Percentiles rank a stretch among this genome's conserved stretches.
Conservation (phyloP, 257 asterid species). For the Solanum rostratum region DNA sequence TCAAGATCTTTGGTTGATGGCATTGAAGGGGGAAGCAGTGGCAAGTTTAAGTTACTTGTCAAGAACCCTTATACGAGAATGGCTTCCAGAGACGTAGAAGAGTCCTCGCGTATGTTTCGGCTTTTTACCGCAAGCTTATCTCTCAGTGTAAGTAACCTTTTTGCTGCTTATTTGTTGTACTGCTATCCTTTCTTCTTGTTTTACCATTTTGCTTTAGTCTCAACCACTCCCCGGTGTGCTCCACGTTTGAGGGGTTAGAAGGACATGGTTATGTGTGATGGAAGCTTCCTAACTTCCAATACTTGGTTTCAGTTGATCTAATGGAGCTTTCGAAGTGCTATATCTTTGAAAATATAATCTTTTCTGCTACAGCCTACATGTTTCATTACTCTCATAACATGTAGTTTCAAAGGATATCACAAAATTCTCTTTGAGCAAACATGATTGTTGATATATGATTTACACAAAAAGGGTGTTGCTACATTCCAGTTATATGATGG, state of each 20-base stretch:
- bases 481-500: neutral
- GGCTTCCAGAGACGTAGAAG: conserved; percentile 79
- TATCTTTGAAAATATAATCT: neutral
- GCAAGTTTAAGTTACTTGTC: conserved; percentile 54
- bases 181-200: neutral
- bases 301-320: neutral
- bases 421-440: neutral
- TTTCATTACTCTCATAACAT: neutral
- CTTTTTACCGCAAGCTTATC: conserved; percentile 72
- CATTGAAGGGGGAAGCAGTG: conserved; percentile 55
- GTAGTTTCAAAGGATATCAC: neutral
- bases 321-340: neutral
- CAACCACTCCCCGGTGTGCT: neutral
- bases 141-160: conserved; percentile 60
- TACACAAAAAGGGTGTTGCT: neutral
- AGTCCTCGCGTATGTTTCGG: conserved; percentile 81
- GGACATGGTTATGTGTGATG: neutral
- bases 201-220: neutral
- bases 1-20: conserved; percentile 75
- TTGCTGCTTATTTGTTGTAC: neutral
- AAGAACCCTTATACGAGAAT: conserved; percentile 83
- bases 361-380: neutral
- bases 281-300: neutral
- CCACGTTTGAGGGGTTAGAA: neutral
- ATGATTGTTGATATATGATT: neutral